Conservation (phyloP, 2,329 filamentous ascomycete genomes). For the Monosporascus sp. region DNA sequence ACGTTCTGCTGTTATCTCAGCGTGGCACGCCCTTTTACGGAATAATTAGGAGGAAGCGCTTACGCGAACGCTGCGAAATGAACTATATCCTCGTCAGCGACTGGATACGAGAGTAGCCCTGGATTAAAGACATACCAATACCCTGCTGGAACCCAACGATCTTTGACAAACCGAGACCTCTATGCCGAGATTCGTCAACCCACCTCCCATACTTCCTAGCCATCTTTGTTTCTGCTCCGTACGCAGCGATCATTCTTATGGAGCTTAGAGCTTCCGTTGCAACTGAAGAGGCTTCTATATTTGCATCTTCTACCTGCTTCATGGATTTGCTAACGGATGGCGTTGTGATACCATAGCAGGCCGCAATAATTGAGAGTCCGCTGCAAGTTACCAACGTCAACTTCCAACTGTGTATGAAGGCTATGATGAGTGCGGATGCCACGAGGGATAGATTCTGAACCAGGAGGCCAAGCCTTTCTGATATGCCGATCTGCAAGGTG, state of each 20-base stretch:
- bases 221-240: conserved; percentile 54
- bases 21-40: neutral
- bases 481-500: conserved; percentile 58
- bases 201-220: conserved; percentile 47
- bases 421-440: conserved; percentile 47
- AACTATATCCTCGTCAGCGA: conserved; percentile 17
- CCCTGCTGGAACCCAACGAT: conserved; percentile 25
- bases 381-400: conserved; percentile 55
- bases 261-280: conserved; percentile 57
- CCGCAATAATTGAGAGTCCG: conserved; percentile 50
- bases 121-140: conserved; percentile 13
- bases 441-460: conserved; percentile 52
- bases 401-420: conserved; percentile 54
- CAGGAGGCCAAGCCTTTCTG: conserved; percentile 55
- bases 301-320: conserved; percentile 44
- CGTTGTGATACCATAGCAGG: conserved; percentile 46
- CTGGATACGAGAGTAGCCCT: neutral
- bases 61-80: conserved; percentile 27
- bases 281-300: conserved; percentile 52
- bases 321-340: conserved; percentile 53
- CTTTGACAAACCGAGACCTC: conserved; percentile 21
- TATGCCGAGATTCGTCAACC: conserved; percentile 45
- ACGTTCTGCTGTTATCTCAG: conserved; percentile 20
- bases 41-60: neutral
- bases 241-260: conserved; percentile 59